Base-by-base conservation (phyloP, 2,329 filamentous ascomycete species). In the Verticillium tricorpus region DNA sequence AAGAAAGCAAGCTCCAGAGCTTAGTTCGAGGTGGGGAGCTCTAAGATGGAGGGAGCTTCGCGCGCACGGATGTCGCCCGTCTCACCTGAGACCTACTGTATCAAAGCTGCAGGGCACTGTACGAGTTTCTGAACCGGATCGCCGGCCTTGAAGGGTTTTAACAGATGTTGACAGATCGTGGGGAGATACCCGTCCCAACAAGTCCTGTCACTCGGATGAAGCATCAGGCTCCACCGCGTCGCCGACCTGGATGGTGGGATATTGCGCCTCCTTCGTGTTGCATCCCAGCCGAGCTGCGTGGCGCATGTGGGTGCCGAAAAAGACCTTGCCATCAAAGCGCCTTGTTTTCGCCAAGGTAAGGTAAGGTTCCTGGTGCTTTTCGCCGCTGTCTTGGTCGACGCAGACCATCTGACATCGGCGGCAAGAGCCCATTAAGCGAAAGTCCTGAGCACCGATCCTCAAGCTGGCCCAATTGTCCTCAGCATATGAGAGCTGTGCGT, bases 341-440 rank as follows among this genome's bases (percentile, higher is more conserved):
- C 95, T 85, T 12, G 92, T 96, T 79, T 96, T 97, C 1, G 91
- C 89, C 62, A 99, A 77, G 1, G 93, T 97, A 3, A 90, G 85
- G 71, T 95, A 96, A 0, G 95, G 95, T 73, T 98, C 95, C 65
- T 92, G 87, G 65, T 88, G 86, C 72, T 87, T 90, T 65, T 87
- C 82, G 0, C 88, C 93, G 14, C 89, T 97, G 56, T 87, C 80
- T 73, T 97, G 95, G 70, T 99, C 89, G 56, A 98, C 86, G 72
- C 94, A 97, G 11, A 99, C 89, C 93, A 99, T 98, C 73, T 97
- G 93, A 69, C 95, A 99, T 63, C 95, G 82, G 63, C 92, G 85
- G 70, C 95, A 99, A 3, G 90, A 85, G 0, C 93, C 94, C 5
- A 98, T 77, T 69, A 96, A 85, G 64, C 89, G 81, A 68, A 92